Evolutionary conservation across 306 rosid species (phyloP).

Genomic region (Lathyrus tuberosus): DNA sequence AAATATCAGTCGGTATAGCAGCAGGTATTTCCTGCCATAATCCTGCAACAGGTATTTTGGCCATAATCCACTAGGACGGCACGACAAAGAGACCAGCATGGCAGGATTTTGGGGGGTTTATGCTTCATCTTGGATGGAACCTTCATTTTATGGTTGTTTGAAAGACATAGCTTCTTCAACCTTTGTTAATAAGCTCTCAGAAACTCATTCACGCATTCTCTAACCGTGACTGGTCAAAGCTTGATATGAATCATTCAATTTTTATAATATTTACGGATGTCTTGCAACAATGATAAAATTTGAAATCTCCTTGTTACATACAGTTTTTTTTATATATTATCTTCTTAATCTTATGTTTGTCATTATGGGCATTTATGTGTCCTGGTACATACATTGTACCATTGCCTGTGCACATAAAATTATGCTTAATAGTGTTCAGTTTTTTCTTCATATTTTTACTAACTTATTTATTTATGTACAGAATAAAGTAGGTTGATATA

Average conservation of each 20-base stretch:
- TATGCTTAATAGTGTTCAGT: neutral
- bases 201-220: neutral
- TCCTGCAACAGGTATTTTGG: too few relatives aligned
- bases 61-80: too few relatives aligned
- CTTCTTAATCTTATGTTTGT: neutral
- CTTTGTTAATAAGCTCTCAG: neutral
- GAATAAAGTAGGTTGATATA: constrained; percentile 25
- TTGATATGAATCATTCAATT: neutral
- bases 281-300: constrained; percentile 1
- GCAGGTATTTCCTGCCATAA: too few relatives aligned
- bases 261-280: neutral
- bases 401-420: neutral
- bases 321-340: neutral
- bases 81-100: too few relatives aligned
- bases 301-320: neutral
- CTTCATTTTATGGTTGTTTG: constrained; percentile 1
- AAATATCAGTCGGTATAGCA: too few relatives aligned
- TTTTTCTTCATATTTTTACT: neutral
- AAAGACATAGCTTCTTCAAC: neutral
- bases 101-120: neutral
- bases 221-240: neutral
- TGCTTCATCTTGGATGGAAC: constrained; percentile 7
- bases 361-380: neutral
- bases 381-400: neutral
- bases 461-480: constrained; percentile 2